Conservation (phyloP, 1,284 basidiomycete genomes). For the Microbotryum violaceum region DNA sequence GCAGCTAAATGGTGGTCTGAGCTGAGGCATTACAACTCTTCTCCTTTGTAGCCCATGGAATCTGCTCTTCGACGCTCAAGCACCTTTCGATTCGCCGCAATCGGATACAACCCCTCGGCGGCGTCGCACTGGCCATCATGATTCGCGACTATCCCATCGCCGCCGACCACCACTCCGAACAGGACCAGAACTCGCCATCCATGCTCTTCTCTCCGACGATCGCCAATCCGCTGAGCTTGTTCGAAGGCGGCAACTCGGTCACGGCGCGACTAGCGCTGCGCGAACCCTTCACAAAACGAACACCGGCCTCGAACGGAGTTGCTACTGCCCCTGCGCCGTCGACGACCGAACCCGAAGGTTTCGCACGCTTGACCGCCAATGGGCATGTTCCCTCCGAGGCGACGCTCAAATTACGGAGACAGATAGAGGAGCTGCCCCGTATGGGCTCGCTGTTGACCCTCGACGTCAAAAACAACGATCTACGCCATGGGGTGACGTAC, state of each 20-base stretch:
- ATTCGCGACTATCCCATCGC: slow-evolving; percentile 66
- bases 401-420: slow-evolving; percentile 29
- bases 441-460: slow-evolving; percentile 78
- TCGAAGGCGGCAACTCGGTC: slow-evolving; percentile 24
- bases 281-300: slow-evolving; percentile 4
- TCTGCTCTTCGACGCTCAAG: slow-evolving; percentile 70
- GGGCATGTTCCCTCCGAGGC: slow-evolving; percentile 40
- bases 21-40: neutral
- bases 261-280: slow-evolving; percentile 21
- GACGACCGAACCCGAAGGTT: neutral
- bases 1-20: no score
- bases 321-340: neutral
- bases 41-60: slow-evolving; percentile 55
- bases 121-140: slow-evolving; percentile 87
- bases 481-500: slow-evolving; percentile 74
- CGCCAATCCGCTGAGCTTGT: neutral
- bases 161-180: slow-evolving; percentile 25
- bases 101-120: slow-evolving; percentile 69
- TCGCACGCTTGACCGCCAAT: neutral
- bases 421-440: slow-evolving; percentile 68
- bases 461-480: slow-evolving; percentile 85
- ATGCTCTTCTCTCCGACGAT: slow-evolving; percentile 24
- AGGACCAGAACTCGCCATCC: slow-evolving; percentile 38
- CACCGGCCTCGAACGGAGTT: neutral
- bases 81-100: slow-evolving; percentile 84